Base-by-base conservation (phyloP, 345 rosid species). In the Citrus reticulata region DNA sequence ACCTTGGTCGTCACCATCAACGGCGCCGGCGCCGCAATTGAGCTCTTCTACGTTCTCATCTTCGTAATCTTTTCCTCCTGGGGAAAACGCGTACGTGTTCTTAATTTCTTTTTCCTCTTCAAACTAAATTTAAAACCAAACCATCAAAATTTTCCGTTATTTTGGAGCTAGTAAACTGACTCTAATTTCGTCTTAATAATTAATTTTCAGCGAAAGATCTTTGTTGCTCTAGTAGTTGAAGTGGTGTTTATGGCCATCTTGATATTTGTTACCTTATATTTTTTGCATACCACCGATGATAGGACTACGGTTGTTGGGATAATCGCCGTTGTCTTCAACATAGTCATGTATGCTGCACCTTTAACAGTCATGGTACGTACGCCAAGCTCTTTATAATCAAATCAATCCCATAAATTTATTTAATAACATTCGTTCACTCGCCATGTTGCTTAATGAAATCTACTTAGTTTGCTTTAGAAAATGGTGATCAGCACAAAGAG, bases 401-500 rank as follows among this genome's bases (percentile, higher is more conserved):
- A 60, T 25, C 17, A 16, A 16, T 67, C 10, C 13, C 51, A 46
- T 46, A 46, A 46, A 46, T 46, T 46, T 13, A 46, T 46, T 46
- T 42, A 11, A 42, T 42, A 46, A 13, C 4, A 46, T 3, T 46
- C 5, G 17, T 2, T 13, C 51, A 46, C 14, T 46, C 17, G 51
- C 51, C 51, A 46, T 46, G 10, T 11, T 1, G 14, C 17, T 13
- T 13, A 46, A 13, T 63, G 51, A 5, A 13, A 20, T 17, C 32
- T 59, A 19, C 70, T 27, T 0, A 46, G 13, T 46, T 46, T 5
- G 64, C 87, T 54, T 54, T 17, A 93, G 97, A 80, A 37, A 76
- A 81, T 72, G 83, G 98, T 92, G 71, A 89, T 92, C 74, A 71
- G 58, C 82, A 87, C 97, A 55, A 94, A 87, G 90, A 94, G 98